Conservation (phyloP, 2,329 filamentous ascomycete genomes). For the Xylaria multiplex region DNA sequence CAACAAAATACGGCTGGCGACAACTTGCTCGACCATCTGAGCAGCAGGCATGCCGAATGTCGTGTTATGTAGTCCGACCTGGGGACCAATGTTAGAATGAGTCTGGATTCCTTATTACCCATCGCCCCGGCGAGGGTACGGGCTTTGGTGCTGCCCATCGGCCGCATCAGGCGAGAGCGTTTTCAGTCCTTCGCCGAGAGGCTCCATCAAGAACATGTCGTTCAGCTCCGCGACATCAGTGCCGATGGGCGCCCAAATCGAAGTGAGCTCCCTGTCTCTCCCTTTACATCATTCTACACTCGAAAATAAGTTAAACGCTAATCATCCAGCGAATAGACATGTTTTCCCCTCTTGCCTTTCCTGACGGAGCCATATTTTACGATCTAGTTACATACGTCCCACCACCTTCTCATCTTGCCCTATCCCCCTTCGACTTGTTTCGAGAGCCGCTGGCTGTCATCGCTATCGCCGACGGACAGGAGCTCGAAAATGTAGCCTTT, state of each 20-base stretch:
- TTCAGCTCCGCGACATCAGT: conserved; percentile 86
- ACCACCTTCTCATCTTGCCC: conserved; percentile 78
- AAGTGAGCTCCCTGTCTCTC: conserved; percentile 64
- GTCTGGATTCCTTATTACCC: conserved; percentile 87
- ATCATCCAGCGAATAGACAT: conserved; percentile 70
- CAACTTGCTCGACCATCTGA: conserved; percentile 8
- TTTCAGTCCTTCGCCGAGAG: conserved; percentile 83
- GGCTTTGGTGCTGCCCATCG: conserved; percentile 86
- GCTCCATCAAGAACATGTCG: conserved; percentile 80
- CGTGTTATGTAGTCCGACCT: conserved; percentile 42
- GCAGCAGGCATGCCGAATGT: conserved; percentile 43
- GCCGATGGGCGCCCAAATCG: conserved; percentile 85
- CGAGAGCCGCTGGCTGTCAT: conserved; percentile 85
- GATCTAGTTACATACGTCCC: conserved; percentile 84
- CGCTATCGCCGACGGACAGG: conserved; percentile 83
- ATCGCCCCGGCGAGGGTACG: conserved; percentile 91
- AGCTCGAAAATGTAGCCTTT: conserved; percentile 67
- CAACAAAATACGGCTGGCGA: conserved; percentile 14
- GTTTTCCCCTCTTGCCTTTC: conserved; percentile 92
- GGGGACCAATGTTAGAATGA: conserved; percentile 72
- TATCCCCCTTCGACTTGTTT: conserved; percentile 91
- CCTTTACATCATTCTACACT: not conserved
- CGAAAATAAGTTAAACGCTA: conserved; percentile 28
- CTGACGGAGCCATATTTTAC: conserved; percentile 86
- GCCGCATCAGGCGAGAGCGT: conserved; percentile 82